Evolutionary conservation across 352 stramenopile species (phyloP), one percentile per base, ranked within the genome.

Genomic region (Phytophthora quininea): DNA sequence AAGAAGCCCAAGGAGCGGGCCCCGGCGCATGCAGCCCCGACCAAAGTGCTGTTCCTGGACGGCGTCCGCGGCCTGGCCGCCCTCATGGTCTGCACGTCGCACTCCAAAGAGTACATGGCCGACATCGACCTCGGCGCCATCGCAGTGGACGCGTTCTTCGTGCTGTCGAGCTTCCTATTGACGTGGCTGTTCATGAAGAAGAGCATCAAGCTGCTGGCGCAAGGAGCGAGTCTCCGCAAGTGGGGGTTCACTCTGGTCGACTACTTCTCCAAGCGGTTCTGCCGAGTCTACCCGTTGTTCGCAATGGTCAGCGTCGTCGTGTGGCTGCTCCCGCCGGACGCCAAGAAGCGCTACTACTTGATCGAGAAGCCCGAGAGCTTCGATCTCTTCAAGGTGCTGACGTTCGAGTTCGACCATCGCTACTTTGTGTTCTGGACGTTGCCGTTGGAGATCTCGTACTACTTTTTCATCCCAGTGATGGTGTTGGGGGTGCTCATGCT

Each of bases 241-340:
- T 76, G 69, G 64, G 7, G 9, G 3, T 64, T 76, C 49, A 76
- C 58, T 10, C 51, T 79, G 29, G n/a, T 32, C 11, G 75, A 86
- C 57, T 71, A 67, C 15, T 71, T 62, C 37, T 71, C 64, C 42
- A 67, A 58, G 40, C 40, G 57, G 5, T 81, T 88, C 56, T 76
- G 86, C 24, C 74, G 77, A 33, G 77, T 88, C 10, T 88, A 88
- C 51, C 79, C 75, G 58, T 53, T 88, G 3, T 88, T 88, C 42
- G 56, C 62, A 10, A 61, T 74, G 11, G 50, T 76, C 8, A 69
- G 64, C 7, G 52, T 60, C 30, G 54, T 76, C 8, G 38, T 84
- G 14, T 74, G 61, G 53, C 15, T 74, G 14, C 42, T 85, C 3
- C 69, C 78, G 1, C 43, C 67, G 15, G 64, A 73, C 0, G 42